phyloP scores from a whole-genome alignment of 208 protist genomes.

The Tritrichomonas foetus region DNA sequence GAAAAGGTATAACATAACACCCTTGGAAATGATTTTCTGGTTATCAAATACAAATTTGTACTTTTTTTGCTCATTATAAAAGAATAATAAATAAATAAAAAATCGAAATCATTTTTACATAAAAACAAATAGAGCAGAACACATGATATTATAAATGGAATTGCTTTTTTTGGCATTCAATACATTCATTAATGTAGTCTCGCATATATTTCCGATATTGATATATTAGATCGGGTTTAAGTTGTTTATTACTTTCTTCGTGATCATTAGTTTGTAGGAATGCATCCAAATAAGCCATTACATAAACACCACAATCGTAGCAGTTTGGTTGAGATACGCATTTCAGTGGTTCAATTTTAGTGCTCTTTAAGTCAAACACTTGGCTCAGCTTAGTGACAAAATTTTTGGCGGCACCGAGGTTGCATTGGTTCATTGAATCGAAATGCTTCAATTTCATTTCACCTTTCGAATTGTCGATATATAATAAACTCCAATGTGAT shows the following conservation, averaged over 20 bases:
- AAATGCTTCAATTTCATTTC: background rate
- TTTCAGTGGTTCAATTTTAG: background rate
- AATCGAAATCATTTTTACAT: too few species aligned
- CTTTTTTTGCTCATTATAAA: too few species aligned
- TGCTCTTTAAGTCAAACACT: background rate
- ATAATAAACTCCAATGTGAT: background rate
- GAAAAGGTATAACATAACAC: too few species aligned
- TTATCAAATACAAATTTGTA: too few species aligned
- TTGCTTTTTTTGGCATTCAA: too few species aligned
- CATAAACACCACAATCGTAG: constrained; percentile 1
- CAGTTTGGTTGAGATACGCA: background rate
- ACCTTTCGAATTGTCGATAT: background rate
- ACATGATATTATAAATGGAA: too few species aligned
- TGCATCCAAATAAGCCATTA: background rate
- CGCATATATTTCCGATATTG: background rate
- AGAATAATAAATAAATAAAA: too few species aligned
- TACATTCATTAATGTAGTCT: background rate
- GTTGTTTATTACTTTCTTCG: background rate
- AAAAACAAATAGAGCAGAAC: too few species aligned
- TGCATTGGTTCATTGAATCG: background rate
- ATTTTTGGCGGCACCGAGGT: background rate
- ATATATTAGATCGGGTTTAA: background rate
- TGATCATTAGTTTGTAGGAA: background rate
- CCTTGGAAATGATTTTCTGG: too few species aligned
- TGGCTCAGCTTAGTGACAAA: background rate